Evolutionary conservation across 352 stramenopile species (phyloP).

Genomic region (Lagenidium giganteum): DNA sequence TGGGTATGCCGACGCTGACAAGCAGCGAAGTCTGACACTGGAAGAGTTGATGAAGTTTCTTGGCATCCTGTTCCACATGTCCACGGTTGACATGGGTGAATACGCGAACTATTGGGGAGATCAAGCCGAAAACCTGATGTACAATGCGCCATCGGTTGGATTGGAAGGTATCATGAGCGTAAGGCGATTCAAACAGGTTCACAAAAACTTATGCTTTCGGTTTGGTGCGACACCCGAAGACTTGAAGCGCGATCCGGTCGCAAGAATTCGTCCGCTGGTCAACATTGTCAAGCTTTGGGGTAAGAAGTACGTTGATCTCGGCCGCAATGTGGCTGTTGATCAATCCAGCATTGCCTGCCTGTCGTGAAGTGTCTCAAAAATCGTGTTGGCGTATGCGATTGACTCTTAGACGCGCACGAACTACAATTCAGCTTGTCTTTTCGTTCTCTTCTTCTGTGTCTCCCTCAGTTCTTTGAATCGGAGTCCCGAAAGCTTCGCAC

Average conservation of each 20-base stretch:
- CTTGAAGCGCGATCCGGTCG: background rate
- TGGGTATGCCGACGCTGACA: conserved; percentile 1
- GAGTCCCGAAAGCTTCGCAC: too few species aligned
- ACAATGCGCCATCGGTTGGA: background rate
- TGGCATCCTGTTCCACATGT: conserved; percentile 25
- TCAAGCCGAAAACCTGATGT: conserved; percentile 15
- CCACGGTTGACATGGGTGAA: conserved; percentile 18
- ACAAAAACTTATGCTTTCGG: conserved; percentile 18
- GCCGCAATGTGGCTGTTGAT: conserved; percentile 19
- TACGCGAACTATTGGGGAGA: conserved; percentile 24
- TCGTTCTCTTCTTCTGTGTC: too few species aligned
- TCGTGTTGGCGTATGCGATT: too few species aligned
- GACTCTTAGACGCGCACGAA: too few species aligned
- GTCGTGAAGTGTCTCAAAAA: too few species aligned
- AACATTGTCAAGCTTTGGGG: conserved; percentile 21
- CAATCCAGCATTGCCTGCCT: conserved; percentile 18
- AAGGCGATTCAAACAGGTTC: conserved; percentile 14
- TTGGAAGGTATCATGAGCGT: conserved; percentile 16
- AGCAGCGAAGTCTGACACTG: too few species aligned
- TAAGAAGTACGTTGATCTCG: conserved; percentile 19
- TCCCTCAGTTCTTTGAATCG: too few species aligned
- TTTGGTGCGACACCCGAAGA: background rate
- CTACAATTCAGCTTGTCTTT: too few species aligned
- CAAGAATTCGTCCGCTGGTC: conserved; percentile 15
- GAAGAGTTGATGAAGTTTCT: conserved; percentile 28